Conservation (phyloP, 2,329 filamentous ascomycete species). For the Neoscytalidium dimidiatum region DNA sequence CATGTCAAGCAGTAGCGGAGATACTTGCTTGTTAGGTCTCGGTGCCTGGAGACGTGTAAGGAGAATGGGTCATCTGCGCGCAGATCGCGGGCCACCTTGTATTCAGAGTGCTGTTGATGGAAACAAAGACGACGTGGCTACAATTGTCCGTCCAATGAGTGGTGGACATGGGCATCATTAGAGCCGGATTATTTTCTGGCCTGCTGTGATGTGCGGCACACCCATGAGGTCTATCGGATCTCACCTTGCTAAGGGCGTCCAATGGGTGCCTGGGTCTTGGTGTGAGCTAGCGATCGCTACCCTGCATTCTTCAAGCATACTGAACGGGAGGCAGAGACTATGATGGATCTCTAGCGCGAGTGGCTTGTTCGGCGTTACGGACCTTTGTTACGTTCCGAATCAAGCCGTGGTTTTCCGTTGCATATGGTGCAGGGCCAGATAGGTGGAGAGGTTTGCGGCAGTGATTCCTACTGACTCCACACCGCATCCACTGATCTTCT, state of each 20-base stretch:
- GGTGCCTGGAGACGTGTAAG: constrained; percentile 7
- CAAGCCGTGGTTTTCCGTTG: neutral
- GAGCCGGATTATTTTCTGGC: constrained; percentile 6
- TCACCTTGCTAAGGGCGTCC: neutral
- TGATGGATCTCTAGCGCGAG: neutral
- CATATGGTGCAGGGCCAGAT: neutral
- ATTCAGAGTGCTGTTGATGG: neutral
- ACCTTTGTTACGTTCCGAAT: neutral
- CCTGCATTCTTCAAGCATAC: neutral
- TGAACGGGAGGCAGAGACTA: neutral
- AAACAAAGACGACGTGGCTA: neutral
- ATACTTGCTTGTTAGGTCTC: neutral
- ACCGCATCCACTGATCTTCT: neutral
- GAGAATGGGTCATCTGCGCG: neutral
- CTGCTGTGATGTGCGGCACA: neutral
- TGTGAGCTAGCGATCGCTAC: neutral
- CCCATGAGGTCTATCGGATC: neutral
- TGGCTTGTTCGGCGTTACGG: too few relatives aligned
- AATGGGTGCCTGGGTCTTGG: neutral
- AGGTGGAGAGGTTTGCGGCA: neutral
- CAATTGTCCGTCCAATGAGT: neutral
- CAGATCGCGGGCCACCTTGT: neutral
- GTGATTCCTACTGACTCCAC: neutral
- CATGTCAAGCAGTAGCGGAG: constrained; percentile 4
- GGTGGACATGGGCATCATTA: neutral